Conservation (phyloP, 352 stramenopile species). For the Phytophthora megakarya region DNA sequence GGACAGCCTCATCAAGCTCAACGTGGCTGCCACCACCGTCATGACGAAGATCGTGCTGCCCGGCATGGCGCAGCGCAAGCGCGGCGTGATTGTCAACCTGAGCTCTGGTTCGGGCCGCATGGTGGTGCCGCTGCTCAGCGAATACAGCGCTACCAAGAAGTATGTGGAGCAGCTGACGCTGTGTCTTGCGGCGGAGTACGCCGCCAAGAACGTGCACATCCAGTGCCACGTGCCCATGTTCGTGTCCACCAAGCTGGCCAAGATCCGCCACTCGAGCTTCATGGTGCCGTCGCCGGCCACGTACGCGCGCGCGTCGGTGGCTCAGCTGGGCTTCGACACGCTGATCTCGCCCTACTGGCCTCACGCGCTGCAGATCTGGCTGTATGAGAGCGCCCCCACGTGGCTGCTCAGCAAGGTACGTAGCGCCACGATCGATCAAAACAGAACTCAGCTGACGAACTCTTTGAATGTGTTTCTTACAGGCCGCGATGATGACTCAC, state of each 20-base stretch:
- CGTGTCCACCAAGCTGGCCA: conserved; percentile 98
- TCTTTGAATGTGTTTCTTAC: conserved; percentile 5
- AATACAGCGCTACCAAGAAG: conserved; percentile 98
- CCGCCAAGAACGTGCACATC: conserved; percentile 91
- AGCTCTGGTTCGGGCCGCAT: conserved; percentile 96
- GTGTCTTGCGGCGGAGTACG: conserved; percentile 96
- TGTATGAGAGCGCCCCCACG: conserved; percentile 90
- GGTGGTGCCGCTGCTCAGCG: conserved; percentile 94
- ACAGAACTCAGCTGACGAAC: conserved; percentile 37
- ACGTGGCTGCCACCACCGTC: conserved; percentile 73
- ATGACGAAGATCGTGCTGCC: conserved; percentile 90
- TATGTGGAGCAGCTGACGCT: conserved; percentile 98
- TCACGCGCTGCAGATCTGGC: conserved; percentile 96
- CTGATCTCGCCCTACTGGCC: conserved; percentile 95
- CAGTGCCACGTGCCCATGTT: conserved; percentile 99
- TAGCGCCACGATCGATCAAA: no score
- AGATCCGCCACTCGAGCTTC: conserved; percentile 95
- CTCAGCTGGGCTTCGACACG: conserved; percentile 93
- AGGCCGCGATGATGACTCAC: conserved; percentile 78
- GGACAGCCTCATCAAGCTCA: conserved; percentile 91
- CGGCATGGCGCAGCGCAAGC: conserved; percentile 95
- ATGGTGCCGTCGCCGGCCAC: conserved; percentile 91
- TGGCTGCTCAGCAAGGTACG: conserved; percentile 82
- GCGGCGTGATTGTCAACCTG: conserved; percentile 97
- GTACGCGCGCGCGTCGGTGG: conserved; percentile 93